Evolutionary conservation across 345 rosid genomes (phyloP).

Genomic region (Zanthoxylum bungeanum): DNA sequence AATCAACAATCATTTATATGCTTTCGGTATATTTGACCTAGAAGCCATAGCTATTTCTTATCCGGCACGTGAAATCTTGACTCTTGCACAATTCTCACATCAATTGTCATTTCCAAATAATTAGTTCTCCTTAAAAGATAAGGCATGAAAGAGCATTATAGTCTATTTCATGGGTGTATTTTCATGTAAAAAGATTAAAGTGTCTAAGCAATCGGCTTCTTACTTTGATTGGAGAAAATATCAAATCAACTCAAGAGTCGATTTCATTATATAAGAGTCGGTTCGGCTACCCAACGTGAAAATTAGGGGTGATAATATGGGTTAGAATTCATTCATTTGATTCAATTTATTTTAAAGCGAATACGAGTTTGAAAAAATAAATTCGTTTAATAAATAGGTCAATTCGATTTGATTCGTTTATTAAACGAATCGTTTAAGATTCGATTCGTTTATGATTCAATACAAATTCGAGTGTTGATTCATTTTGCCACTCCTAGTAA

Average conservation of each 20-base stretch:
- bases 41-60: not conserved
- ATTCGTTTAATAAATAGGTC: too few relatives aligned
- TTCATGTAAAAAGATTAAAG: not conserved
- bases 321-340: too few relatives aligned
- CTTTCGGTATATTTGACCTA: slow-evolving; percentile 6
- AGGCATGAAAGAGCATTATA: slow-evolving; percentile 26
- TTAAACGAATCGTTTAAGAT: too few relatives aligned
- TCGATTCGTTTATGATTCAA: too few relatives aligned
- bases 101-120: slow-evolving; percentile 7
- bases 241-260: slow-evolving; percentile 18
- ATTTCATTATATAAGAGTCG: slow-evolving; percentile 28
- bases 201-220: not conserved
- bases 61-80: not conserved
- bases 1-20: not conserved
- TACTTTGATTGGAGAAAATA: not conserved
- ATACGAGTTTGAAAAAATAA: too few relatives aligned
- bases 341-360: too few relatives aligned
- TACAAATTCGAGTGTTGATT: too few relatives aligned
- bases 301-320: too few relatives aligned
- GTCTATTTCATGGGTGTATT: slow-evolving; percentile 21
- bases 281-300: too few relatives aligned
- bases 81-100: not conserved
- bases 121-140: slow-evolving; percentile 35
- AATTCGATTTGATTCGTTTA: too few relatives aligned
- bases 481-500: too few relatives aligned